phyloP scores from a whole-genome alignment of 306 rosid genomes.

The Leucaena leucocephala region DNA sequence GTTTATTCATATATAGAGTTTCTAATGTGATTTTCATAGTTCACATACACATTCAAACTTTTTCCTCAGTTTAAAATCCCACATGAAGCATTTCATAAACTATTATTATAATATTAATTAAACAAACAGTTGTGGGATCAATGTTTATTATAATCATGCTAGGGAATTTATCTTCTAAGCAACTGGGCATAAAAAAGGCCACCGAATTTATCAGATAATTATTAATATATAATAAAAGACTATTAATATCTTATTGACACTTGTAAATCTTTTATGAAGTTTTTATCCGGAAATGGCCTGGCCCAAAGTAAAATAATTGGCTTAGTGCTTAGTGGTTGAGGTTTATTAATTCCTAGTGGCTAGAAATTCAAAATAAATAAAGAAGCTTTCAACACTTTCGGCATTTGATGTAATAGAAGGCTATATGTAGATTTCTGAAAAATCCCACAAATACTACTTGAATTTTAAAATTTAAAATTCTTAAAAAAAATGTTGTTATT shows the following conservation, averaged over 20 bases:
- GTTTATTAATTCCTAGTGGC: background rate
- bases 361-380: background rate
- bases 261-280: background rate
- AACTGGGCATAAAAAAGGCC: background rate
- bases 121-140: background rate
- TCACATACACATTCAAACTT: background rate
- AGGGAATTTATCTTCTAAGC: background rate
- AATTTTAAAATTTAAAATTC: no score
- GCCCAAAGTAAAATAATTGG: background rate
- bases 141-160: background rate
- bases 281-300: background rate
- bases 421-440: background rate
- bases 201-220: background rate
- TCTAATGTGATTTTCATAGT: background rate
- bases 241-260: background rate
- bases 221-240: background rate
- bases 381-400: background rate
- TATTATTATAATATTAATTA: background rate
- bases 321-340: conserved; percentile 8
- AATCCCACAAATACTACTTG: no score
- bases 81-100: background rate
- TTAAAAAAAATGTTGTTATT: no score
- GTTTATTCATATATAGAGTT: background rate
- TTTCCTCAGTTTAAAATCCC: background rate
- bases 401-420: background rate